Percentiles rank a stretch among this genome's conserved stretches.
phyloP scores from a whole-genome alignment of 2,329 filamentous ascomycete genomes.

The Nemania sp. region DNA sequence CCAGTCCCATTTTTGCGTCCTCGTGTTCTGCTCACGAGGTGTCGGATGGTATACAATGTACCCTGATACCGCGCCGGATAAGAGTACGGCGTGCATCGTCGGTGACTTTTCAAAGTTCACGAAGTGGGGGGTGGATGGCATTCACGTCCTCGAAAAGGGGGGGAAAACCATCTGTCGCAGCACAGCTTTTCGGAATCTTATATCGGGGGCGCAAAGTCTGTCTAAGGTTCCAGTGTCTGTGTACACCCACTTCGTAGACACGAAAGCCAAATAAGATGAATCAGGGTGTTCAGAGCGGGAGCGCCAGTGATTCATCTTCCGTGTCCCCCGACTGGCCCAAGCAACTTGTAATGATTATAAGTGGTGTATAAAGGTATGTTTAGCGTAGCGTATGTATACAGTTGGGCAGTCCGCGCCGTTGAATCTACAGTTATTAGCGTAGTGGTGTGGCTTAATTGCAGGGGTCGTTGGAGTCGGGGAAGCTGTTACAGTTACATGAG shows the following conservation, averaged over 20 bases:
- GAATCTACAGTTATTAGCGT: background rate
- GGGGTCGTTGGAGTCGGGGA: constrained; percentile 1
- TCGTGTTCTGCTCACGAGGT: background rate
- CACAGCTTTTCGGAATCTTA: background rate
- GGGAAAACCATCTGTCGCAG: background rate
- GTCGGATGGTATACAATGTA: background rate
- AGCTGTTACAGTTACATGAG: constrained; percentile 4
- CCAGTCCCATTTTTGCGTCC: background rate
- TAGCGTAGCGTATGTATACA: background rate
- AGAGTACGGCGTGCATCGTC: background rate
- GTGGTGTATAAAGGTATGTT: background rate
- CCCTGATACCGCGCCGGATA: background rate
- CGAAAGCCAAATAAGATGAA: background rate
- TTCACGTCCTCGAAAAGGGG: background rate
- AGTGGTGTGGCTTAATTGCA: constrained; percentile 5
- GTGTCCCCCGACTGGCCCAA: constrained; percentile 2
- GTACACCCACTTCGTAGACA: background rate
- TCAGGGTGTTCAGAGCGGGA: background rate
- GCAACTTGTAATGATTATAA: background rate
- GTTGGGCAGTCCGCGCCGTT: constrained; percentile 16
- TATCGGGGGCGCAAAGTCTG: too few species aligned
- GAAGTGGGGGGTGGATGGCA: too few species aligned
- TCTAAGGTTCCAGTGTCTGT: too few species aligned
- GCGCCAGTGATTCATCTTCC: background rate
- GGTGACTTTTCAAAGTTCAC: background rate